Base-by-base conservation (phyloP, 2,329 filamentous ascomycete genomes). In the Arthrobotrys sphaeroides region DNA sequence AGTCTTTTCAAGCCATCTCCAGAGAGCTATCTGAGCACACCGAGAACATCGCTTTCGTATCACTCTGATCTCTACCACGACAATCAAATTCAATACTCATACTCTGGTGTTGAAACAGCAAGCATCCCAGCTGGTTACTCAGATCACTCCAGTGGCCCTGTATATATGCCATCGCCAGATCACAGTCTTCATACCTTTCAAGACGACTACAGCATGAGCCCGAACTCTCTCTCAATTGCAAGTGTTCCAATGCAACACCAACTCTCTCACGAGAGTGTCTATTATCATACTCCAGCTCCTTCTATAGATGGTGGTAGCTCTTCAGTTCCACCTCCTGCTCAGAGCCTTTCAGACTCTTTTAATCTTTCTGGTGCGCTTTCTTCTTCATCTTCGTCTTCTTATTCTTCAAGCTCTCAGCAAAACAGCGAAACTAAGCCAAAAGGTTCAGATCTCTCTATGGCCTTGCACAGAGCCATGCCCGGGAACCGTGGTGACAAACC, bases 281-380 rank as follows among this genome's bases (percentile, higher is more conserved):
- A 74, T 38, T 75, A 75, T 18, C 68, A 75, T 45, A 33, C 42
- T 28, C 61, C 72, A 38, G 64, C 72, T 13, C 57, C 68, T 51
- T 75, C 72, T 31, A 49, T 62, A 18, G 60, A 65, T 6, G 59
- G 47, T 24, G 51, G 43, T 33, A 66, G 55, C 28, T 59, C 57
- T 26, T 75, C 72, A 28, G 38, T 66, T 42, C 43, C 57, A 22
- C 47, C 64, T 18, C 42, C 51, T 42, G 45, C 45, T 6, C 72
- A 69, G 36, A 64, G 24, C 28, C 40, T 67, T 33, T 43, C 51
- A 53, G 70, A 74, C 26, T 36, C 57, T 42, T 77, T 57, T 70
- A 62, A 67, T 43, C 24, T 73, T 67, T 49, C 60, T 60, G 78
- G 70, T 49, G 78, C 78, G 62, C 66, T 79, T 78, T 73, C 77